Conservation (phyloP, 768 basidiomycete genomes). For the Naganishia vishniacii region DNA sequence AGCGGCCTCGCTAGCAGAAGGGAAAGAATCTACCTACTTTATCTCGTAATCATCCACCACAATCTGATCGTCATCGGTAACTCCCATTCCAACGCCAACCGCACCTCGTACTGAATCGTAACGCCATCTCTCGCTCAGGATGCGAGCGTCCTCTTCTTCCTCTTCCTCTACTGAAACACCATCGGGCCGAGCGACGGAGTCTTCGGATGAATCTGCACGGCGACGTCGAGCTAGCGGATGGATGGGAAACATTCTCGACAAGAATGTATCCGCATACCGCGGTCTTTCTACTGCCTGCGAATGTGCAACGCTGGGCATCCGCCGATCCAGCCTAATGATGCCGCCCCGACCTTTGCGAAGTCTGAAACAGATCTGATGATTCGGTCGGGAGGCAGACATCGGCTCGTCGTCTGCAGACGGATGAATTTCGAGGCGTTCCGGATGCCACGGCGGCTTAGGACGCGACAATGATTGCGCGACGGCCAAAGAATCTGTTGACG, state of each 20-base stretch:
- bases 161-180: slow-evolving; percentile 21
- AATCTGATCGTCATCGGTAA: slow-evolving; percentile 44
- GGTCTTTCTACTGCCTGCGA: slow-evolving; percentile 16
- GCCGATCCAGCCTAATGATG: slow-evolving; percentile 66
- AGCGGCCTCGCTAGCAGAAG: too few relatives aligned
- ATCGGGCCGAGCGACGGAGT: slow-evolving; percentile 7
- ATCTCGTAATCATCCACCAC: slow-evolving; percentile 50
- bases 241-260: slow-evolving; percentile 36
- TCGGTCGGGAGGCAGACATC: slow-evolving; percentile 32
- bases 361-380: slow-evolving; percentile 55
- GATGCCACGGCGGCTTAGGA: slow-evolving; percentile 18
- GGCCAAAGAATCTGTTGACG: slow-evolving; percentile 57
- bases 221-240: slow-evolving; percentile 14
- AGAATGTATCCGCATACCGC: slow-evolving; percentile 1
- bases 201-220: background rate
- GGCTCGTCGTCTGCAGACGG: slow-evolving; percentile 8
- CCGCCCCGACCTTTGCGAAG: slow-evolving; percentile 78
- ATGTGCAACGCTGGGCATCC: slow-evolving; percentile 28
- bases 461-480: slow-evolving; percentile 42
- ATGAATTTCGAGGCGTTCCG: slow-evolving; percentile 16
- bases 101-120: slow-evolving; percentile 47
- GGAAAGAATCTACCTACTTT: slow-evolving; percentile 27
- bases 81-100: slow-evolving; percentile 46
- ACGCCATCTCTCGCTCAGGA: slow-evolving; percentile 48
- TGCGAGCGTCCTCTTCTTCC: slow-evolving; percentile 35